Base-by-base conservation (phyloP, 495 filamentous ascomycete genomes). In the Pseudevernia furfuracea region DNA sequence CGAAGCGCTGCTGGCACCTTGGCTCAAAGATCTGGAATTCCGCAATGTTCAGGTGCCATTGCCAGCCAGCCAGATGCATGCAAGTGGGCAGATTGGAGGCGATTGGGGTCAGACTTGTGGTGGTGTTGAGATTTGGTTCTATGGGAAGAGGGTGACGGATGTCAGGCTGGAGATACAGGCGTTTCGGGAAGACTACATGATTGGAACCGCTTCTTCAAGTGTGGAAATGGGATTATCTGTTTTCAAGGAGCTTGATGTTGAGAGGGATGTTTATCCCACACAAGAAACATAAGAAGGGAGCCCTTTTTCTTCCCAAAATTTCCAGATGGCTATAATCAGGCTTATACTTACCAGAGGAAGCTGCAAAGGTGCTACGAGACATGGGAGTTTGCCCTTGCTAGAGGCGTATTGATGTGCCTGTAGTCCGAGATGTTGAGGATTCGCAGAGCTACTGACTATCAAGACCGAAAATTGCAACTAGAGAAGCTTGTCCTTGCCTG, bases 1-100 rank as follows among this genome's bases (percentile, higher is more conserved):
- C 37, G 91, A 96, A 68, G 92, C 90, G 23, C 77, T 97, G 58
- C 76, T 96, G 41, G 91, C 91, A 5, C 78, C 81, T 4, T 96
- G 91, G 91, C 72, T 96, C 61, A 77, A 79, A 60, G 78, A 87
- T 25, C 70, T 91, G 46, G 85, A 89, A 66, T 90, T 93, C 62
- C 73, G 76, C 56, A 81, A 88, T 62, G 85, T 89, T 10, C 71
- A 82, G 41, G 81, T 82, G 4, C 87, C 87, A 11, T 71, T 68
- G 14, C 73, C 80, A 9, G 72, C 71, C 9, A 63, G 58, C 30
- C 60, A 37, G 37, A 49, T 58, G 52, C n/a, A 25, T 37, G 34
- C 25, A 25, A 30, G n/a, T 37, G 34, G 53, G 14, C 41, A 43
- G 23, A 38, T 34, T 17, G 55, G 38, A n/a, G 52, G 63, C 15